Percentiles rank a stretch among this genome's conserved stretches.
Evolutionary conservation across 1,139 yeast genomes (phyloP).

Genomic region (Blastobotrys elegans): DNA sequence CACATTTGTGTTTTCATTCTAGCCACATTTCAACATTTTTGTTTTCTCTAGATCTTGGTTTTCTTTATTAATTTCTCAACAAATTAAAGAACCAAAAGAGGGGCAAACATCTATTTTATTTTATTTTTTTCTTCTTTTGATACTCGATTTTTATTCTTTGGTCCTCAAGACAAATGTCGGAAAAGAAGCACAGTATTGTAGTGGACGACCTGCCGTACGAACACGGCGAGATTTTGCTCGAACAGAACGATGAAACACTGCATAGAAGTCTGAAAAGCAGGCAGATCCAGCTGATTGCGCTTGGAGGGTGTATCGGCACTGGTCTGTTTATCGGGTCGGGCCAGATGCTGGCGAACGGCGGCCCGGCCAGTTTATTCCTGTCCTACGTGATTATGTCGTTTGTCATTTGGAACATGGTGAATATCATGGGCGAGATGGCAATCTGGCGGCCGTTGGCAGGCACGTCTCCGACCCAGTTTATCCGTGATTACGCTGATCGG

Average conservation of each 20-base stretch:
- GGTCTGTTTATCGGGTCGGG: conserved; percentile 77
- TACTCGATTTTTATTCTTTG: too few species aligned
- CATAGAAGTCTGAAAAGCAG: conserved; percentile 42
- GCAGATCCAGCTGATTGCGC: conserved; percentile 64
- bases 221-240: background rate
- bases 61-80: too few species aligned
- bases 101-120: too few species aligned
- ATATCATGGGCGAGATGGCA: conserved; percentile 83
- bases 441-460: conserved; percentile 76
- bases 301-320: conserved; percentile 83
- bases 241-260: background rate
- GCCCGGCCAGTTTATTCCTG: conserved; percentile 79
- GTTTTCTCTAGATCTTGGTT: too few species aligned
- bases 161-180: too few species aligned
- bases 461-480: conserved; percentile 42
- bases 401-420: conserved; percentile 64
- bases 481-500: conserved; percentile 43
- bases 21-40: too few species aligned
- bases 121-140: too few species aligned
- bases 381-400: conserved; percentile 66
- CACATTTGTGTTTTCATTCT: too few species aligned
- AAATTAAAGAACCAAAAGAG: too few species aligned
- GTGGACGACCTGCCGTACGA: background rate
- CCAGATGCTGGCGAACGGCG: conserved; percentile 59
- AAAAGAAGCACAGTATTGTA: background rate